Conservation (phyloP, 768 basidiomycete species). For the Coprinellus aureogranulatus region DNA sequence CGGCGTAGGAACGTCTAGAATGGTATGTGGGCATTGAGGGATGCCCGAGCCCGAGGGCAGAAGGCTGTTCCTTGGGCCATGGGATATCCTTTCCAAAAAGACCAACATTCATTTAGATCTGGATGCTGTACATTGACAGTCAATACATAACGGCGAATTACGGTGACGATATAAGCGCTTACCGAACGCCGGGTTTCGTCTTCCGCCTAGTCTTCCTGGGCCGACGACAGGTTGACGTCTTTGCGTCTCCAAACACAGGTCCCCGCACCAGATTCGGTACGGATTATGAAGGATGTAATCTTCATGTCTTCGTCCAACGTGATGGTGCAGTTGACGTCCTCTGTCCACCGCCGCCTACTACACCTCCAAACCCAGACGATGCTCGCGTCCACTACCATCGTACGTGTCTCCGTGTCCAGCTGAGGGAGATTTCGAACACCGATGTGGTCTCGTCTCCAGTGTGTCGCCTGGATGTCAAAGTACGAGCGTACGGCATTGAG, state of each 20-base stretch:
- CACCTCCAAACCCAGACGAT: slow-evolving; percentile 46
- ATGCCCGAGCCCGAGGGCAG: no score
- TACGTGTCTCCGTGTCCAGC: slow-evolving; percentile 23
- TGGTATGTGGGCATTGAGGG: no score
- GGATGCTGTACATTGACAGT: no score
- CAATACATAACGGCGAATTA: no score
- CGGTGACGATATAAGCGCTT: no score
- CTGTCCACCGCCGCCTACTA: slow-evolving; percentile 41
- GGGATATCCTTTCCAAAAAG: no score
- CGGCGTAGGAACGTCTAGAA: no score
- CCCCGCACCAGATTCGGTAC: slow-evolving; percentile 35
- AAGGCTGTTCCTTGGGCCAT: no score
- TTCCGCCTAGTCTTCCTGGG: no score
- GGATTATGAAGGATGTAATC: slow-evolving; percentile 39
- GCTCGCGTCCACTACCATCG: slow-evolving; percentile 35
- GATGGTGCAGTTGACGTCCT: slow-evolving; percentile 46
- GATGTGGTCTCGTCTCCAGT: slow-evolving; percentile 39
- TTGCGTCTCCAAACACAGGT: slow-evolving; percentile 48
- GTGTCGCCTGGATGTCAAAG: slow-evolving; percentile 45
- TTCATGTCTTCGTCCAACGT: slow-evolving; percentile 43
- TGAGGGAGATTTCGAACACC: slow-evolving; percentile 20
- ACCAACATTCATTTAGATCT: no score
- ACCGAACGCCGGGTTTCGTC: no score
- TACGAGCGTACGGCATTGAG: slow-evolving; percentile 48
- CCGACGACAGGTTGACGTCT: neutral